phyloP scores from a whole-genome alignment of 176 grass and related monocot genomes.

The Hordeum vulgare region MorexV3_pseudomolecules_assembly NC_058524.1:125145372-125145871 shows the following conservation, averaged over 20 bases:
- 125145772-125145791: conserved; percentile 78
- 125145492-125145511: conserved; percentile 54
- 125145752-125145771: conserved; percentile 96
- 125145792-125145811: conserved; percentile 83
- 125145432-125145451: too few relatives aligned
- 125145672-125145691: conserved; percentile 72
- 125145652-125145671: conserved; percentile 17
- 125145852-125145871: conserved; percentile 83
- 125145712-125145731: conserved; percentile 83
- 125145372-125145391: too few relatives aligned
- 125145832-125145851: conserved; percentile 92
- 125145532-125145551: conserved; percentile 68
- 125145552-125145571: conserved; percentile 67
- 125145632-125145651: conserved; percentile 48
- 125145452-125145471: conserved; percentile 66
- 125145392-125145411: too few relatives aligned
- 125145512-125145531: conserved; percentile 55
- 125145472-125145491: too few relatives aligned
- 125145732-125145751: conserved; percentile 92
- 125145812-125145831: conserved; percentile 84
- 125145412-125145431: too few relatives aligned
- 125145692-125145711: conserved; percentile 83
- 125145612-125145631: conserved; percentile 71
- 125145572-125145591: conserved; percentile 76
- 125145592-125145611: conserved; percentile 77